Base-by-base conservation (phyloP, 352 stramenopile species). In the Globisporangium apiculatum region DNA sequence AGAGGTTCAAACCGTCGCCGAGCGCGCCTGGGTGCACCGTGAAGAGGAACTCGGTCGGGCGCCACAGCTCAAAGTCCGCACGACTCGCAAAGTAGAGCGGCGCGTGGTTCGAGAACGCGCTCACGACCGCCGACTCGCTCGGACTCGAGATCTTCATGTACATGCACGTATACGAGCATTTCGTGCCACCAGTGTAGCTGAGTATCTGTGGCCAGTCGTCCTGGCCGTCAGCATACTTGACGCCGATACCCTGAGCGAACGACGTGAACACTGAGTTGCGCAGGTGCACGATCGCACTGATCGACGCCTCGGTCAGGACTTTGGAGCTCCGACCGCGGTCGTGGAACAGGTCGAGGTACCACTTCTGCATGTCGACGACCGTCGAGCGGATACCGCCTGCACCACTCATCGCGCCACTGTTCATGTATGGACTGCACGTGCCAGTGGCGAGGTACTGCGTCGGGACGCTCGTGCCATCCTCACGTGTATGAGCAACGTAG, bases 291-390 rank as follows among this genome's bases (percentile, higher is more conserved):
- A 87, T 73, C 51, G 72, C 60, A 8, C 57, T 59, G 38, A 87
- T 71, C 35, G 76, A 85, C 15, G 53, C 58, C 4, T 49, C 40
- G 9, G 55, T 66, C 15, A 87, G 62, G 9, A 87, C 57, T 50
- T 73, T 83, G 5, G 74, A 87, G 2, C 68, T 51, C 5, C 41
- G 55, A 0, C 74, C 76, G 10, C 60, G 68, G 5, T 64, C 60
- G 43, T 75, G 62, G 36, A 87, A 84, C 5, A 87, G 64, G 48
- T 87, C 76, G 14, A 59, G 58, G 58, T 79, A 87, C 53, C 79
- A 67, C 46, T 66, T 68, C 53, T 84, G 67, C 72, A 85, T 85
- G 51, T 85, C 74, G 8, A 69, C 68, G 10, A 60, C 55, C 1
- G 76, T 83, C n/a, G 72, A 83, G 15, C 72, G 64, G 1, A 87